Conservation (phyloP, 495 filamentous ascomycete species). For the Aspergillus steynii region DNA sequence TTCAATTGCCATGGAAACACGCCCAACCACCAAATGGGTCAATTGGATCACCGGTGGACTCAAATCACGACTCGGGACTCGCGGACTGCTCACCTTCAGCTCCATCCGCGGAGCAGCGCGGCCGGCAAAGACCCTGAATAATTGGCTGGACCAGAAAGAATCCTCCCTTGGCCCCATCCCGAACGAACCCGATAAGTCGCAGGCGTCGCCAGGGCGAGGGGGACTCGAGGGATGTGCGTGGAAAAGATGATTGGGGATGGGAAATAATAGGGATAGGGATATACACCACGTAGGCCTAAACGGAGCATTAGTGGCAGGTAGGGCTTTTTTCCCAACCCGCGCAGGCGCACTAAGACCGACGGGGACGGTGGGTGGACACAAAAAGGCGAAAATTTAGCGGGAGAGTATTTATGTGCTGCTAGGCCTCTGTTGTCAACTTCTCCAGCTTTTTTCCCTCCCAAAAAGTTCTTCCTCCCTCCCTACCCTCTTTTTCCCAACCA, state of each 20-base stretch:
- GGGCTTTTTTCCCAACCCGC: conserved; percentile 25
- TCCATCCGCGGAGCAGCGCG: conserved; percentile 20
- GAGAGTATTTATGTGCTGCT: conserved; percentile 46
- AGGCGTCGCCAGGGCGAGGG: conserved; percentile 1
- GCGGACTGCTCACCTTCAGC: conserved; percentile 13
- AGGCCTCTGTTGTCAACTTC: conserved; percentile 39
- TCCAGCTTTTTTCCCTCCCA: conserved; percentile 44
- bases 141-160: conserved; percentile 23
- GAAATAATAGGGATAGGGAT: background rate
- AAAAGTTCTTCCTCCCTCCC: conserved; percentile 33
- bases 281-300: conserved; percentile 30
- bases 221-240: conserved; percentile 10
- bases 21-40: conserved; percentile 17
- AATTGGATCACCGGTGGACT: conserved; percentile 23
- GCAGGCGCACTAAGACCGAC: conserved; percentile 37
- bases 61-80: conserved; percentile 11
- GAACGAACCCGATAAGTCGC: conserved; percentile 25
- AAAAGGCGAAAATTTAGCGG: conserved; percentile 49
- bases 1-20: conserved; percentile 9
- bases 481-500: conserved; percentile 26
- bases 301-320: background rate
- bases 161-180: conserved; percentile 23
- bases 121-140: conserved; percentile 5
- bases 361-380: conserved; percentile 35
- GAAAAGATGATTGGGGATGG: conserved; percentile 6